Evolutionary conservation across 2,329 filamentous ascomycete species (phyloP).

Genomic region (Exophiala mesophila): DNA sequence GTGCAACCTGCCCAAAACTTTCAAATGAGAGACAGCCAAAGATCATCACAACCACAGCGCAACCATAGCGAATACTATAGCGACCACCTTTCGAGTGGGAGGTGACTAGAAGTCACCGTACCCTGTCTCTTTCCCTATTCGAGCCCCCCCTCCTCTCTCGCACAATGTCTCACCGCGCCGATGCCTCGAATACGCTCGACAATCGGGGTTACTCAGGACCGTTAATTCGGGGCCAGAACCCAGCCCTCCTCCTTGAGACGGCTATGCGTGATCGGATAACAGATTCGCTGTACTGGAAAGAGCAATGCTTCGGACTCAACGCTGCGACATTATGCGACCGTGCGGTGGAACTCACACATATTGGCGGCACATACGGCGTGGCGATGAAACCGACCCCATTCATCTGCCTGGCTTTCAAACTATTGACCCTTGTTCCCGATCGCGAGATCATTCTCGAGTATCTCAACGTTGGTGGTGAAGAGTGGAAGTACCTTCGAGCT

Average conservation of each 20-base stretch:
- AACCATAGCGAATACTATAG: too few relatives aligned
- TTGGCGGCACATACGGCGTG: conserved; percentile 82
- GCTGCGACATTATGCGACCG: conserved; percentile 75
- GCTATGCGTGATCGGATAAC: conserved; percentile 92
- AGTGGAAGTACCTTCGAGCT: conserved; percentile 77
- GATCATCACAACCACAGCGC: too few relatives aligned
- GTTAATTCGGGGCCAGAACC: conserved; percentile 84
- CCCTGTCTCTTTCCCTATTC: too few relatives aligned
- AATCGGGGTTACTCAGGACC: conserved; percentile 75
- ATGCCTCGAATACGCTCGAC: conserved; percentile 73
- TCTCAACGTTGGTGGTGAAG: conserved; percentile 70
- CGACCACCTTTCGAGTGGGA: too few relatives aligned
- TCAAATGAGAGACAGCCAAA: too few relatives aligned
- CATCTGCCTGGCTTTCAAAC: conserved; percentile 88
- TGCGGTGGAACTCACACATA: conserved; percentile 74
- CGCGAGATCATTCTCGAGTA: conserved; percentile 77
- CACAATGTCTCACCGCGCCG: conserved; percentile 60
- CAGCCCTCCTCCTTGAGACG: conserved; percentile 93
- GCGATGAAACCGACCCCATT: conserved; percentile 85
- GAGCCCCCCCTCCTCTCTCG: too few relatives aligned
- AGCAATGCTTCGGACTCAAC: conserved; percentile 96
- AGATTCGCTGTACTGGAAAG: conserved; percentile 96
- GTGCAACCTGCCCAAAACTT: too few relatives aligned
- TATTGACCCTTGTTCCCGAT: conserved; percentile 79
- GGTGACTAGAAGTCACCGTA: too few relatives aligned